Conservation (phyloP, 225 moss, liverwort and hornwort species). For the Sphagnum tenellum region DNA sequence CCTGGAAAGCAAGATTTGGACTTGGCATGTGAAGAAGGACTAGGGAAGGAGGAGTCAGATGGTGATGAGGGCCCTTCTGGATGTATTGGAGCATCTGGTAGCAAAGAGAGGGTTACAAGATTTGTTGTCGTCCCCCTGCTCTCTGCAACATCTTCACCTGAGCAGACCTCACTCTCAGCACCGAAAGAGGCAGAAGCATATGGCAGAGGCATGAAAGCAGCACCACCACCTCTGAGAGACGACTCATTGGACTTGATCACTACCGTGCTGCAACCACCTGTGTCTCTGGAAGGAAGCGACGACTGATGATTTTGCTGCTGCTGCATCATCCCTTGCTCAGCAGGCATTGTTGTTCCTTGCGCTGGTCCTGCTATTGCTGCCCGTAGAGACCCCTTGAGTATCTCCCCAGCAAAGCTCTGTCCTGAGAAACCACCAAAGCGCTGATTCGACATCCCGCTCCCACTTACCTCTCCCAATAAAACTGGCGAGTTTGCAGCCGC, state of each 20-base stretch:
- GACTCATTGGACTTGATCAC: too few species aligned
- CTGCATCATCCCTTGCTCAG: too few species aligned
- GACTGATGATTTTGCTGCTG: too few species aligned
- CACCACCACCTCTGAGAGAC: too few species aligned
- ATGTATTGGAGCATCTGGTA: slow-evolving; percentile 59
- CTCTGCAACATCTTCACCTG: slow-evolving; percentile 32
- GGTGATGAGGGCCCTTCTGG: slow-evolving; percentile 2
- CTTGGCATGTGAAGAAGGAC: neutral
- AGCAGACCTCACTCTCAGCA: slow-evolving; percentile 65
- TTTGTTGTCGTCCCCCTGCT: slow-evolving; percentile 17
- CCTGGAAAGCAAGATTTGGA: too few species aligned
- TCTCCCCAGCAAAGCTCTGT: slow-evolving; percentile 4
- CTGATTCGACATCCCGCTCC: slow-evolving; percentile 9
- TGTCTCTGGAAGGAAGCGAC: too few species aligned
- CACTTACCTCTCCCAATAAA: slow-evolving; percentile 2
- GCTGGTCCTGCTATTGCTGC: neutral
- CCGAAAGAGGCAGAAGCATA: slow-evolving; percentile 12
- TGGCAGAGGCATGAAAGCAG: slow-evolving; percentile 5
- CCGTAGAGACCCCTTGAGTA: neutral
- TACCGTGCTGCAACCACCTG: too few species aligned
- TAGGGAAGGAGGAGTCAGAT: slow-evolving; percentile 7
- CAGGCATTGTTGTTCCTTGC: too few species aligned
- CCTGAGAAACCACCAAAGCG: slow-evolving; percentile 4
- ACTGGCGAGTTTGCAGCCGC: slow-evolving; percentile 30
- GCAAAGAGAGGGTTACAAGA: slow-evolving; percentile 67